A percentile compares a stretch with the other conserved stretches of the same genome.
Conservation (phyloP, 179 eudicot species). For the Nepenthes alata region DNA sequence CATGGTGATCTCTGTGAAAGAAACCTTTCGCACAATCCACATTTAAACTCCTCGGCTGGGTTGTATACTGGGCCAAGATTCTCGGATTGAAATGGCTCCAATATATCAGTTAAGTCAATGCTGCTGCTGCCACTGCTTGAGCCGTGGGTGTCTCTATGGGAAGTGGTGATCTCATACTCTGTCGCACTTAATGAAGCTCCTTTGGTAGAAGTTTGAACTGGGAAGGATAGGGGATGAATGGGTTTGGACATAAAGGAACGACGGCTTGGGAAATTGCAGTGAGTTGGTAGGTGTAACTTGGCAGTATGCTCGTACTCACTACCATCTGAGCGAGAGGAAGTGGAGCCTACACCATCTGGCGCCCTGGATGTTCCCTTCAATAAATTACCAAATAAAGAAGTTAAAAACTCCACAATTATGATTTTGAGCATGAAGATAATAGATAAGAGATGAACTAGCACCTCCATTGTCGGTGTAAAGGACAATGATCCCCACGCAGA, state of each 20-base stretch:
- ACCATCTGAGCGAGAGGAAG: constrained; percentile 72
- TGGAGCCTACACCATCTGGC: constrained; percentile 49
- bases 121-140: constrained; percentile 68
- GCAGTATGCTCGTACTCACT: constrained; percentile 61
- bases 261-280: constrained; percentile 51
- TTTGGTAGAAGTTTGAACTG: constrained; percentile 32
- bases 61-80: constrained; percentile 19
- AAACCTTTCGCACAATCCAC: constrained; percentile 73
- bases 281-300: constrained; percentile 45
- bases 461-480: constrained; percentile 83
- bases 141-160: constrained; percentile 38
- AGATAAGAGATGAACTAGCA: constrained; percentile 10
- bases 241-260: constrained; percentile 88
- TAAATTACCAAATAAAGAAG: neutral
- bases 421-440: constrained; percentile 4
- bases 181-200: constrained; percentile 26
- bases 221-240: constrained; percentile 65
- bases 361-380: constrained; percentile 56
- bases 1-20: constrained; percentile 94
- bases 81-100: constrained; percentile 45
- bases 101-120: constrained; percentile 43
- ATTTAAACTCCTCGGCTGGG: constrained; percentile 29
- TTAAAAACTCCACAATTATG: neutral
- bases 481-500: constrained; percentile 49
- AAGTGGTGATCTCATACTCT: constrained; percentile 35